These are phyloP conservation scores for Candida caryicola DNA, from an alignment of 805 yeast genomes.

Conservation along the genomic window DNA sequence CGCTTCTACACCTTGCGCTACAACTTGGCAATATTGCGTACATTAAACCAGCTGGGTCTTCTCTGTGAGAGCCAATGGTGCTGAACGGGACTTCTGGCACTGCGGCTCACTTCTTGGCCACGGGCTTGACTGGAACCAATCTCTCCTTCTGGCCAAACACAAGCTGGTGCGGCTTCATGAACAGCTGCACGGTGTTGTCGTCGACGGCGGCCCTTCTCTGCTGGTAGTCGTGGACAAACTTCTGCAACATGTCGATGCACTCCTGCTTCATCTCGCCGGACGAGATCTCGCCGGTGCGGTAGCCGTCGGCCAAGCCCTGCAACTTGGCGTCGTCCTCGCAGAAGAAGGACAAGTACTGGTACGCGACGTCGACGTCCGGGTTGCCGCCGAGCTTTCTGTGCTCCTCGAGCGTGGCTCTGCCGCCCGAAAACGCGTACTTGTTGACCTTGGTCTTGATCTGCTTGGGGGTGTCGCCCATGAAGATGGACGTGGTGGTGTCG, in stretches of 20 bases:
- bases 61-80: no score
- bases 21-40: no score
- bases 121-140: constrained; percentile 65
- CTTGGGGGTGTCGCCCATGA: constrained; percentile 91
- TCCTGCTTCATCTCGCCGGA: constrained; percentile 92
- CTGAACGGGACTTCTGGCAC: no score
- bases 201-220: constrained; percentile 65
- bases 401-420: constrained; percentile 81
- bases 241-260: constrained; percentile 77
- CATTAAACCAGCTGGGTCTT: no score
- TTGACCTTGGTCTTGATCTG: constrained; percentile 92
- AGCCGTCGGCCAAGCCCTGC: constrained; percentile 56
- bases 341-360: constrained; percentile 88
- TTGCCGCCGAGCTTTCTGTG: constrained; percentile 90
- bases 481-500: constrained; percentile 85
- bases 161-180: constrained; percentile 83
- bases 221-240: constrained; percentile 80
- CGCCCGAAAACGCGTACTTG: constrained; percentile 96
- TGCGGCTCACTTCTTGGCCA: constrained; percentile 36
- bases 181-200: constrained; percentile 57
- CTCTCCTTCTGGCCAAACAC: constrained; percentile 73
- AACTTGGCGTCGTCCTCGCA: constrained; percentile 82
- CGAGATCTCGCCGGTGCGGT: constrained; percentile 75
- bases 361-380: constrained; percentile 94
- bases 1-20: no score